Evolutionary conservation across 768 basidiomycete genomes (phyloP).

Genomic region (Dentipellis sp.): DNA sequence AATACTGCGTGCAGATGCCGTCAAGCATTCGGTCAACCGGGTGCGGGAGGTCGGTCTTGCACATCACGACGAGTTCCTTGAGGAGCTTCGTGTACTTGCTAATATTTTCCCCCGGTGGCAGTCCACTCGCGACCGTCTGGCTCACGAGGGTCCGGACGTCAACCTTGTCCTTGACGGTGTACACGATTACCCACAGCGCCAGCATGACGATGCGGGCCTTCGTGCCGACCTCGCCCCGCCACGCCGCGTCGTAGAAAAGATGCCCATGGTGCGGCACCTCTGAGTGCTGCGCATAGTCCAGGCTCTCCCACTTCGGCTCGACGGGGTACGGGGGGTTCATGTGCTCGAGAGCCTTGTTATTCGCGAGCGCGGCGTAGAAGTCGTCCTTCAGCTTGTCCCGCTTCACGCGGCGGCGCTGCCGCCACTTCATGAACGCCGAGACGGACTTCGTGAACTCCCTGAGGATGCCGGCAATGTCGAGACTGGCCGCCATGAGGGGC

Average conservation of each 20-base stretch:
- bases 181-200: background rate
- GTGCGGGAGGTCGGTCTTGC: background rate
- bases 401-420: too few species aligned
- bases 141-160: background rate
- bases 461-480: too few species aligned
- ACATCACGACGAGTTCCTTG: background rate
- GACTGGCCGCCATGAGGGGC: too few species aligned
- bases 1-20: background rate
- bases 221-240: background rate
- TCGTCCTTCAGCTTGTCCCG: too few species aligned
- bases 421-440: too few species aligned
- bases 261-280: background rate
- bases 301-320: background rate
- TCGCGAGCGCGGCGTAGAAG: background rate
- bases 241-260: background rate
- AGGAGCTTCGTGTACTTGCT: background rate
- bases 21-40: background rate
- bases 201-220: background rate
- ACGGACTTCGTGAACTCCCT: too few species aligned
- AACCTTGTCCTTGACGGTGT: background rate
- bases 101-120: background rate
- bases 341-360: background rate
- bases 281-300: background rate
- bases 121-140: background rate
- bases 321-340: background rate